phyloP scores from a whole-genome alignment of 805 yeast genomes.

The Zygosaccharomyces kombuchaensis region DNA sequence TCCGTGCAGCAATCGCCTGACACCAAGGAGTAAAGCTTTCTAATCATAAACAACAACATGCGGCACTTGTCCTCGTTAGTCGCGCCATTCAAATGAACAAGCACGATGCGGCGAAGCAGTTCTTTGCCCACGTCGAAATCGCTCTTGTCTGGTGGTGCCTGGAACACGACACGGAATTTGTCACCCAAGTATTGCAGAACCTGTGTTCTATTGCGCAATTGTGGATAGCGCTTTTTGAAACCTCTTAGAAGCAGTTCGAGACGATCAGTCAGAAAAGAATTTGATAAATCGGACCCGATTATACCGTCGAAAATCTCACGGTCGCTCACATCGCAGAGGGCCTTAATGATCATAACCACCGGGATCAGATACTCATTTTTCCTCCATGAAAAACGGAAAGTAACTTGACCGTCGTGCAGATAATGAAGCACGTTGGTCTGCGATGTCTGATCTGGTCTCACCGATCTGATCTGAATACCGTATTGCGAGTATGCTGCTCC shows the following conservation, averaged over 20 bases:
- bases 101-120: slow-evolving; percentile 74
- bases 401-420: slow-evolving; percentile 90
- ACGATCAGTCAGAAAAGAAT: slow-evolving; percentile 97
- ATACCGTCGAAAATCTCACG: slow-evolving; percentile 95
- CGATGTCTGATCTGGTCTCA: slow-evolving; percentile 95
- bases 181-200: slow-evolving; percentile 94
- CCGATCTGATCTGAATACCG: slow-evolving; percentile 93
- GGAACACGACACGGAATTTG: slow-evolving; percentile 90
- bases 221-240: slow-evolving; percentile 65
- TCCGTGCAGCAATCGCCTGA: slow-evolving; percentile 97
- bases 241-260: slow-evolving; percentile 86
- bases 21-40: slow-evolving; percentile 89
- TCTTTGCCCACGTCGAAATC: slow-evolving; percentile 90
- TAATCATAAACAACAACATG: slow-evolving; percentile 86
- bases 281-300: slow-evolving; percentile 78
- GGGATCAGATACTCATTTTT: slow-evolving; percentile 94
- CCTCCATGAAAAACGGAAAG: slow-evolving; percentile 95
- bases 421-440: slow-evolving; percentile 97
- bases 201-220: slow-evolving; percentile 73
- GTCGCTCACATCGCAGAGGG: slow-evolving; percentile 84
- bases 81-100: slow-evolving; percentile 67
- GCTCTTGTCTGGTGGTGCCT: slow-evolving; percentile 79
- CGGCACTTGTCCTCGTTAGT: slow-evolving; percentile 76
- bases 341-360: slow-evolving; percentile 86
- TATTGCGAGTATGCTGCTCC: slow-evolving; percentile 84